Percentiles rank a stretch among this genome's conserved stretches.
Conservation (phyloP, 2,329 filamentous ascomycete genomes). For the Cephalotrichum gorgonifer region DNA sequence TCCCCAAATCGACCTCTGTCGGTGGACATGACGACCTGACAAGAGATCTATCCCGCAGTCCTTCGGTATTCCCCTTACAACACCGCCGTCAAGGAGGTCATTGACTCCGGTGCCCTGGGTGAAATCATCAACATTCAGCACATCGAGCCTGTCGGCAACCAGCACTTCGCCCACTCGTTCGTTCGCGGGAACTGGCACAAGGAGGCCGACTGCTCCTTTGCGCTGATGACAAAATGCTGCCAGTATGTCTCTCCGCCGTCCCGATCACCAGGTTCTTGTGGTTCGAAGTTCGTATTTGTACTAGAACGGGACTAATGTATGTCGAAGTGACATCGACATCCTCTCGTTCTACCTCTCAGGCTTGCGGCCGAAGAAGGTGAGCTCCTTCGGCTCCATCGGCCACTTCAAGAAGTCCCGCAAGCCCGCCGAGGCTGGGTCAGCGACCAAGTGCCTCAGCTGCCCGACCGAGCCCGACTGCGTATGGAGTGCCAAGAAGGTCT, state of each 20-base stretch:
- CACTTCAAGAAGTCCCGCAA: conserved; percentile 10
- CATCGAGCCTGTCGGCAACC: conserved; percentile 10
- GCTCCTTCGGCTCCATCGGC: conserved; percentile 10
- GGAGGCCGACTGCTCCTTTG: conserved; percentile 8
- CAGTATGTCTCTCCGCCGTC: conserved; percentile 5
- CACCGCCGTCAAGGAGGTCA: conserved; percentile 9
- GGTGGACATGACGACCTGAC: not conserved
- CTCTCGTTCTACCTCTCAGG: conserved; percentile 9
- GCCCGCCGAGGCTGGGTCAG: conserved; percentile 6
- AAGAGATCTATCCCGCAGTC: conserved; percentile 1
- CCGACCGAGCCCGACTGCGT: conserved; percentile 8
- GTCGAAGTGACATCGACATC: conserved; percentile 10
- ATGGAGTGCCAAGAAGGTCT: conserved; percentile 11
- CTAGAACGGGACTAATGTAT: no score
- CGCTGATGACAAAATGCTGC: conserved; percentile 10
- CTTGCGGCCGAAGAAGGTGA: conserved; percentile 8
- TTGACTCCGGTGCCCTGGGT: conserved; percentile 9
- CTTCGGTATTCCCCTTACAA: conserved; percentile 10
- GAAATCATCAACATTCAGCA: conserved; percentile 11
- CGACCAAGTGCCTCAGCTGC: conserved; percentile 8
- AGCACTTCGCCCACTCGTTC: conserved; percentile 11
- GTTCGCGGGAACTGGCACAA: conserved; percentile 10
- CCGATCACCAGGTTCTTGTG: no score
- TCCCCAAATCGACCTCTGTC: not conserved
- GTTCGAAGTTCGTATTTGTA: no score